Conservation (phyloP, 1,284 basidiomycete genomes). For the Cutaneotrichosporon sp. region DNA sequence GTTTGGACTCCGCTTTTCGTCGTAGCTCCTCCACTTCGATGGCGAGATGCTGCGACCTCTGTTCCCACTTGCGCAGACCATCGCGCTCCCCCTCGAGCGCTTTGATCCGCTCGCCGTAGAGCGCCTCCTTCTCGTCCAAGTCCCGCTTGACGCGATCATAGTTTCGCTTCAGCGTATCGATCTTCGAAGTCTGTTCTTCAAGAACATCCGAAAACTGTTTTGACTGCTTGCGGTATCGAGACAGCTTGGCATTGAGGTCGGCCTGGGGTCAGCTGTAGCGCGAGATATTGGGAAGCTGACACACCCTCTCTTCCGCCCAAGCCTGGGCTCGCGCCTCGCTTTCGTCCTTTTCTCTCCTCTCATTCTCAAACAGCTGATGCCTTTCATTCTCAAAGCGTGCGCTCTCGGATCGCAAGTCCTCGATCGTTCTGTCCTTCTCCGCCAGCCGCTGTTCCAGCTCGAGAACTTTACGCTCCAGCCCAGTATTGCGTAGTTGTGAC, state of each 20-base stretch:
- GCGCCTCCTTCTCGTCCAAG: conserved; percentile 8
- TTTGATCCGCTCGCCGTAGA: conserved; percentile 24
- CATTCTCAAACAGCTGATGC: conserved; percentile 25
- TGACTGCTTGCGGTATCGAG: neutral
- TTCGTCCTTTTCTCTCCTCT: conserved; percentile 21
- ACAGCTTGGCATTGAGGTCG: neutral
- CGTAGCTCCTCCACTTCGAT: conserved; percentile 43
- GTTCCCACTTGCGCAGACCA: conserved; percentile 29
- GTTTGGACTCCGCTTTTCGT: conserved; percentile 22
- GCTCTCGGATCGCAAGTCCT: conserved; percentile 28
- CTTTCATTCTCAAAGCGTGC: conserved; percentile 27
- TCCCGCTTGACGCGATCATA: conserved; percentile 1
- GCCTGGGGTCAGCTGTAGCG: conserved; percentile 1
- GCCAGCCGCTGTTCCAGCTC: conserved; percentile 20
- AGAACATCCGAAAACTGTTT: neutral
- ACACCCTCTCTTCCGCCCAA: conserved; percentile 33
- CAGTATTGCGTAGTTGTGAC: conserved; percentile 16
- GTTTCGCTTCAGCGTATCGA: neutral
- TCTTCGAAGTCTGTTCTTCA: neutral
- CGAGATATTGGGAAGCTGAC: neutral
- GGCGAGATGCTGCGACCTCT: conserved; percentile 32
- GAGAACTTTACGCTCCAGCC: conserved; percentile 22
- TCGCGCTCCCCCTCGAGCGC: conserved; percentile 33
- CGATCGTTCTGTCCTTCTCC: conserved; percentile 21
- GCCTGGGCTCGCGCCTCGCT: conserved; percentile 26